Conservation (phyloP, 768 basidiomycete genomes). For the Naganishia onofrii region DNA sequence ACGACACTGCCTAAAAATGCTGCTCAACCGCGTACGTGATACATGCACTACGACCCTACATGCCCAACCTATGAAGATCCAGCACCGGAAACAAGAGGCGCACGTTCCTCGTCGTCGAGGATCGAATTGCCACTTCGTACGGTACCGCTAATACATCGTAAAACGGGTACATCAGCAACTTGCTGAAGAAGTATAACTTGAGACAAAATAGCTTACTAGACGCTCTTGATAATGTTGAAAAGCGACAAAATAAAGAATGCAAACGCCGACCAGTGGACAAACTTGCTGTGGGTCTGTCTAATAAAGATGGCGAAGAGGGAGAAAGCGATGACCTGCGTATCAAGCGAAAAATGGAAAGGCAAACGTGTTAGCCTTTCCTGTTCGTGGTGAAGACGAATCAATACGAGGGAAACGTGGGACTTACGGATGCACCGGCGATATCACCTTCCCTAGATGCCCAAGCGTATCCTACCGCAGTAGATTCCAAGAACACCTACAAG, state of each 20-base stretch:
- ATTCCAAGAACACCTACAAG: constrained; percentile 73
- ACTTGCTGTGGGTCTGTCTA: constrained; percentile 60
- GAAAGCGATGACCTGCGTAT: constrained; percentile 58
- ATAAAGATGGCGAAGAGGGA: constrained; percentile 83
- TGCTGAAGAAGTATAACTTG: too few species aligned
- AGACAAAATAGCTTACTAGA: constrained; percentile 51
- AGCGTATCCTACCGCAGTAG: constrained; percentile 87
- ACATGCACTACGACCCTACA: too few species aligned
- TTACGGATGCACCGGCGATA: constrained; percentile 80
- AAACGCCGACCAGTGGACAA: constrained; percentile 88
- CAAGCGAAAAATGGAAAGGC: constrained; percentile 57
- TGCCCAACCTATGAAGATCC: constrained; percentile 1
- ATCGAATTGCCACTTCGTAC: constrained; percentile 57
- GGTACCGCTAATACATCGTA: constrained; percentile 53
- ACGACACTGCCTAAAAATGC: too few species aligned
- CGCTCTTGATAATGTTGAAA: constrained; percentile 77
- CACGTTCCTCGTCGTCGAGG: constrained; percentile 81
- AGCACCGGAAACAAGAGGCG: constrained; percentile 62
- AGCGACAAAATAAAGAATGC: constrained; percentile 79
- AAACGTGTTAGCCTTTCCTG: too few species aligned
- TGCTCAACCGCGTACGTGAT: too few species aligned
- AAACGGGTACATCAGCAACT: constrained; percentile 49
- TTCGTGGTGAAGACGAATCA: too few species aligned
- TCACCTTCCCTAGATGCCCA: constrained; percentile 88
- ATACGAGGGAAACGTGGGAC: constrained; percentile 85